Evolutionary conservation across 768 basidiomycete species (phyloP), one percentile per base, ranked within the genome.

Genomic region (Kwoniella dejecticola): DNA sequence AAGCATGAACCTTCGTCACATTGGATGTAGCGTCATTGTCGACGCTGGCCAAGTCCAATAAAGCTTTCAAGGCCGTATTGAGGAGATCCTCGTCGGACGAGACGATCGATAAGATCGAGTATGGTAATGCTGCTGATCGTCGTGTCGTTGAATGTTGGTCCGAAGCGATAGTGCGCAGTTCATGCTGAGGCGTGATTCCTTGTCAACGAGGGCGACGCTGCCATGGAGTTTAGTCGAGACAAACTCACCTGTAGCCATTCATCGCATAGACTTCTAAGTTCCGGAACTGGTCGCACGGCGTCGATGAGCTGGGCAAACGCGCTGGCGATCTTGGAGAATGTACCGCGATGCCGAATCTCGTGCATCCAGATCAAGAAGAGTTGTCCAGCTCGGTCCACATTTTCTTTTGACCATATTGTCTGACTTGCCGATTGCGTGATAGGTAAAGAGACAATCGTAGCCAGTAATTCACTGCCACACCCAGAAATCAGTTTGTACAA

Each of bases 331-430:
- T 69, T 72, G n/a, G 76, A 73, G 53, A 77, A 79, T 10, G 76
- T 75, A 0, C 76, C 77, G 17, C 77, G 67, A 63, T 79, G 77
- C 50, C 76, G 66, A 44, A 79, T 72, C 49, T 75, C 72, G 42
- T 74, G 70, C 58, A 79, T 49, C 77, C 77, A 79, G 8, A 49
- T 53, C 11, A 75, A 47, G 46, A 74, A 76, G 17, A 64, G 53
- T n/a, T 60, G 33, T 3, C 77, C 77, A 13, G 69, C 63, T 38
- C 12, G 2, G 13, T 66, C 50, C 0, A 76, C 61, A 12, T 72
- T 65, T 0, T 62, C 55, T 21, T 36, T 52, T 2, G 53, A 36
- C 74, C 74, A 76, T 10, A 76, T 40, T 3, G 31, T 52, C 30
- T 66, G 63, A 11, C 30, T 27, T 15, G 12, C 30, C 26, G 23